phyloP scores from a whole-genome alignment of 495 filamentous ascomycete species.

The Melanomma pulvis-pyrius region DNA sequence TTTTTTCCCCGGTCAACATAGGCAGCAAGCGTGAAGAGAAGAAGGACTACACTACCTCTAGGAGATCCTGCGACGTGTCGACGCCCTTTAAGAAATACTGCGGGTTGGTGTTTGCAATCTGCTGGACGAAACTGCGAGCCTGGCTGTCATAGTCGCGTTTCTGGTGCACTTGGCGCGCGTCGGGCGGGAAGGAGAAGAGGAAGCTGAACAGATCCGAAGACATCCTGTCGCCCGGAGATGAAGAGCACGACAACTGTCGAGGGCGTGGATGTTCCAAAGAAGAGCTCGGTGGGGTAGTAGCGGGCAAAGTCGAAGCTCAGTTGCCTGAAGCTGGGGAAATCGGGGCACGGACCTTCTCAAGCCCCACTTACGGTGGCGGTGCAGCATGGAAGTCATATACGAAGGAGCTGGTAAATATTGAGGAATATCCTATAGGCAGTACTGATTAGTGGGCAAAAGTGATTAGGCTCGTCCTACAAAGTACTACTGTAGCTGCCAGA shows the following conservation, averaged over 20 bases:
- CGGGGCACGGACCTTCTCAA: not conserved
- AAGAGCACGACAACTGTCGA: not conserved
- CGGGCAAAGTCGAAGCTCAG: not conserved
- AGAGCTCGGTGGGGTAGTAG: not conserved
- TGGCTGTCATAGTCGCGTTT: conserved; percentile 38
- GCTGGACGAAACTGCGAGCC: conserved; percentile 26
- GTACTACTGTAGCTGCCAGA: too few relatives aligned
- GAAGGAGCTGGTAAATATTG: too few relatives aligned
- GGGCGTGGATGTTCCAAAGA: not conserved
- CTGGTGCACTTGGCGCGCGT: conserved; percentile 20
- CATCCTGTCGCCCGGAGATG: conserved; percentile 10
- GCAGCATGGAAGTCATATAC: too few relatives aligned
- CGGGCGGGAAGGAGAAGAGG: conserved; percentile 30
- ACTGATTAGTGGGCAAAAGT: too few relatives aligned
- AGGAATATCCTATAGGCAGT: too few relatives aligned
- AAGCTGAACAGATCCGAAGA: conserved; percentile 23
- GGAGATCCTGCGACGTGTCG: conserved; percentile 36
- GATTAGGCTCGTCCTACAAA: too few relatives aligned
- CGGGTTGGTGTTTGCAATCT: conserved; percentile 27
- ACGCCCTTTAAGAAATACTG: conserved; percentile 30
- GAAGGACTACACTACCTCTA: conserved; percentile 33
- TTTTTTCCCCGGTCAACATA: conserved; percentile 21
- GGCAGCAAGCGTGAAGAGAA: not conserved
- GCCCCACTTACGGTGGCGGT: conserved; percentile 9
- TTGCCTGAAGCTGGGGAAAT: not conserved